phyloP scores from a whole-genome alignment of 257 asterid genomes.

The Petrea volubilis region DNA sequence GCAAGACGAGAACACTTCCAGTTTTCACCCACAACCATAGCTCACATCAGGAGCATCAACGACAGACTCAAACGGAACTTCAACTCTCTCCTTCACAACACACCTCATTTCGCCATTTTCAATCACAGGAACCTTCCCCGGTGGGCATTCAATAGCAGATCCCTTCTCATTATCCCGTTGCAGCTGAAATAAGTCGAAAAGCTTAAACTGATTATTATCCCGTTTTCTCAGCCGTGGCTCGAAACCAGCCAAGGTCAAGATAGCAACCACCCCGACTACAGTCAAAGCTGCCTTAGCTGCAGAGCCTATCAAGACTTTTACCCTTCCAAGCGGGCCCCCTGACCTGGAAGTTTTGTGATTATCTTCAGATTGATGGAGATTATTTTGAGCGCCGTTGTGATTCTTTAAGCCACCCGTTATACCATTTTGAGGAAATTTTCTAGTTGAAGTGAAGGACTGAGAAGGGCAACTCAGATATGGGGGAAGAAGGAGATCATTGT shows the following conservation, averaged over 20 bases:
- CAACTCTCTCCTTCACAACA: slow-evolving; percentile 89
- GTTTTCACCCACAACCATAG: slow-evolving; percentile 86
- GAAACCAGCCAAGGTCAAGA: slow-evolving; percentile 77
- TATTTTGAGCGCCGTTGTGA: slow-evolving; percentile 18
- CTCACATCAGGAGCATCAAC: slow-evolving; percentile 79
- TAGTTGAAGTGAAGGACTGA: slow-evolving; percentile 41
- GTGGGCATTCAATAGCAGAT: slow-evolving; percentile 47
- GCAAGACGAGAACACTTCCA: not conserved
- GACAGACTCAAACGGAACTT: slow-evolving; percentile 72
- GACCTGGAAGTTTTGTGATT: slow-evolving; percentile 28
- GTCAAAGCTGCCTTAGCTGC: slow-evolving; percentile 72
- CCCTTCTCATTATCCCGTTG: slow-evolving; percentile 33
- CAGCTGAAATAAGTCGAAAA: slow-evolving; percentile 43
- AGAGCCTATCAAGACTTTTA: slow-evolving; percentile 43
- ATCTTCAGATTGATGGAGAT: slow-evolving; percentile 24
- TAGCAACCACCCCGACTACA: slow-evolving; percentile 60
- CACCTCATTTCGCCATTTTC: slow-evolving; percentile 84
- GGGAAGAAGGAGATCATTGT: slow-evolving; percentile 87
- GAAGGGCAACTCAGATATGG: slow-evolving; percentile 87
- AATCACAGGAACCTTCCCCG: slow-evolving; percentile 63
- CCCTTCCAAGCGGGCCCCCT: slow-evolving; percentile 35
- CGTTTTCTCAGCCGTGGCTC: slow-evolving; percentile 67
- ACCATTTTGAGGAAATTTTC: slow-evolving; percentile 56
- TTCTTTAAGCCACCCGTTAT: slow-evolving; percentile 17
- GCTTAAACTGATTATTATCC: slow-evolving; percentile 44